phyloP scores from a whole-genome alignment of 192 early-diverging fungal genomes.

The Dimargaris verticillata region DNA sequence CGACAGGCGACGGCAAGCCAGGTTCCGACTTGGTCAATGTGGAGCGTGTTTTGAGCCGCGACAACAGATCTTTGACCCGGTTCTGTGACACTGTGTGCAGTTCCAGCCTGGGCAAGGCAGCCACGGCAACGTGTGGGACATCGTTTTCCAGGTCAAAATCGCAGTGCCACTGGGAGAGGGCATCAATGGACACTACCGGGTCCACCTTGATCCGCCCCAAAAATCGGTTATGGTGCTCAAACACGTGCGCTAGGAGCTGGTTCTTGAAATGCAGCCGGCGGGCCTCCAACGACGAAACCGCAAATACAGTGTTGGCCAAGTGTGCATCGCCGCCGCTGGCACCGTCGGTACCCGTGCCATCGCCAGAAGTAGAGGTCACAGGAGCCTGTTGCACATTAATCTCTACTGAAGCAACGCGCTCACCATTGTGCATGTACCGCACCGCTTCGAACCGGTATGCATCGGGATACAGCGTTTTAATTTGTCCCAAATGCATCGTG shows the following conservation, averaged over 20 bases:
- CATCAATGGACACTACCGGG: neutral
- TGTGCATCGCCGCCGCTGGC: neutral
- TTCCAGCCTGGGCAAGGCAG: slow-evolving; percentile 4
- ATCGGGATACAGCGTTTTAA: slow-evolving; percentile 31
- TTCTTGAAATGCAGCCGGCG: neutral
- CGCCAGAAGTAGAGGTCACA: too few species aligned
- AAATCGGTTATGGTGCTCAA: slow-evolving; percentile 3
- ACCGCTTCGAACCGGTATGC: slow-evolving; percentile 22
- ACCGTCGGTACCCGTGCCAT: neutral
- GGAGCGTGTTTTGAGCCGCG: neutral
- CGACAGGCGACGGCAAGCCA: neutral
- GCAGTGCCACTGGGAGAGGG: slow-evolving; percentile 1
- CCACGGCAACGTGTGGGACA: neutral
- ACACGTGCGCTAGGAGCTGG: neutral
- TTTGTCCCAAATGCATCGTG: slow-evolving; percentile 30
- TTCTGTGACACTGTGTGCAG: slow-evolving; percentile 8
- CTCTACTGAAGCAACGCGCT: slow-evolving; percentile 20
- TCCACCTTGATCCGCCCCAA: neutral
- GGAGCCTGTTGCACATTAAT: slow-evolving; percentile 4
- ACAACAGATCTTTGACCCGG: slow-evolving; percentile 7
- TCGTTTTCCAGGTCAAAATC: slow-evolving; percentile 7
- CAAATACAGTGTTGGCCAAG: neutral
- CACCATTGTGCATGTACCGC: slow-evolving; percentile 14
- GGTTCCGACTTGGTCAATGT: neutral
- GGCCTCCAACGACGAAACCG: neutral